Conservation (phyloP, 805 yeast genomes). For the Kluyveromyces dobzhanskii region DNA sequence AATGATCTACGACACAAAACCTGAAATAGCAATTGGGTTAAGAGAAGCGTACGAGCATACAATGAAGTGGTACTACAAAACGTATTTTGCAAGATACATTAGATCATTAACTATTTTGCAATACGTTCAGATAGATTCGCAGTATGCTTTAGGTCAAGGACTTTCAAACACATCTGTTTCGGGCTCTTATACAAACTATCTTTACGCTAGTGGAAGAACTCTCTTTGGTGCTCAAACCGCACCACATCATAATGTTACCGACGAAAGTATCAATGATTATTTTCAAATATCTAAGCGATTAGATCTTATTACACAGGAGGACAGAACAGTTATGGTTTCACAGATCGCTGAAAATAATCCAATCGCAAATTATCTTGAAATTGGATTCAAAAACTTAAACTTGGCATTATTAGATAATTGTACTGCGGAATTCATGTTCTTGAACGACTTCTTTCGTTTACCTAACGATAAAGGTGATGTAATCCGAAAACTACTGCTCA, state of each 20-base stretch:
- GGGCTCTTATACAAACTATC: constrained; percentile 19
- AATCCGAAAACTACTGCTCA: constrained; percentile 38
- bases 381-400: constrained; percentile 63
- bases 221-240: constrained; percentile 7
- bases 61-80: constrained; percentile 87
- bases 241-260: constrained; percentile 10
- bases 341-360: constrained; percentile 78
- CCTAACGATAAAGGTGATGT: constrained; percentile 22
- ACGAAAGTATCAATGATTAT: constrained; percentile 42
- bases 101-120: constrained; percentile 61
- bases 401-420: constrained; percentile 69
- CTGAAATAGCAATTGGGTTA: constrained; percentile 61
- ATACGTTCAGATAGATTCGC: constrained; percentile 45
- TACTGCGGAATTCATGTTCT: constrained; percentile 65
- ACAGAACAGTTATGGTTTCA: constrained; percentile 63
- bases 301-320: constrained; percentile 46
- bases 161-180: constrained; percentile 21
- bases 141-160: constrained; percentile 45
- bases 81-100: constrained; percentile 68
- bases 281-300: constrained; percentile 50
- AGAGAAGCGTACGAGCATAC: constrained; percentile 77
- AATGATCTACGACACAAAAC: constrained; percentile 48
- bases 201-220: constrained; percentile 16
- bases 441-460: constrained; percentile 59
- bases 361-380: constrained; percentile 59